A percentile compares a stretch with the other conserved stretches of the same genome.
Evolutionary conservation across 345 rosid species (phyloP).

Genomic region (Eucalyptus rudis): DNA sequence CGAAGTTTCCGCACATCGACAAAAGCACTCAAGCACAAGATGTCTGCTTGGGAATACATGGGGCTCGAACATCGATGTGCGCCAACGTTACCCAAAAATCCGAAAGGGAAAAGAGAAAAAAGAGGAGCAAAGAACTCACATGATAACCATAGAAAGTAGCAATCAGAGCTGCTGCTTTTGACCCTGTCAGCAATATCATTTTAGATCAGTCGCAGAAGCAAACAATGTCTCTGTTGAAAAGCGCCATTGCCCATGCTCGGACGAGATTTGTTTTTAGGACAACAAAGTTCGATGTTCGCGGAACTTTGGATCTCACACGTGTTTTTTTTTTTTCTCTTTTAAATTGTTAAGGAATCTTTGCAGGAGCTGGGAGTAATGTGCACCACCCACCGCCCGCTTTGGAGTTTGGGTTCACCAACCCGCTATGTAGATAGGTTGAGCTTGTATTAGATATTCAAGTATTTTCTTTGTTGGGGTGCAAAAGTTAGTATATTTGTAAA

Average conservation of each 20-base stretch:
- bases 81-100: neutral
- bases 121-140: neutral
- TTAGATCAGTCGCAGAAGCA: neutral
- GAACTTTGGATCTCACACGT: neutral
- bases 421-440: neutral
- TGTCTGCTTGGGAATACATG: neutral
- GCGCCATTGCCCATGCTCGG: neutral
- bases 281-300: neutral
- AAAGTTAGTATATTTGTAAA: neutral
- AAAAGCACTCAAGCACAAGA: neutral
- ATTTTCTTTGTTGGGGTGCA: neutral
- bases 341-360: neutral
- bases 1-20: neutral
- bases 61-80: neutral
- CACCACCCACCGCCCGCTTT: neutral
- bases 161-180: neutral
- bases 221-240: neutral
- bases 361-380: neutral
- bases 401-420: neutral
- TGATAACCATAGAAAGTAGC: neutral
- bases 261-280: neutral
- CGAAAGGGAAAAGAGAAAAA: neutral
- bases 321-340: neutral
- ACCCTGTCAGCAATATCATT: neutral
- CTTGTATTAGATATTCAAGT: neutral